phyloP scores from a whole-genome alignment of 441 rosid genomes.

The Euphorbia neoarborescens region DNA sequence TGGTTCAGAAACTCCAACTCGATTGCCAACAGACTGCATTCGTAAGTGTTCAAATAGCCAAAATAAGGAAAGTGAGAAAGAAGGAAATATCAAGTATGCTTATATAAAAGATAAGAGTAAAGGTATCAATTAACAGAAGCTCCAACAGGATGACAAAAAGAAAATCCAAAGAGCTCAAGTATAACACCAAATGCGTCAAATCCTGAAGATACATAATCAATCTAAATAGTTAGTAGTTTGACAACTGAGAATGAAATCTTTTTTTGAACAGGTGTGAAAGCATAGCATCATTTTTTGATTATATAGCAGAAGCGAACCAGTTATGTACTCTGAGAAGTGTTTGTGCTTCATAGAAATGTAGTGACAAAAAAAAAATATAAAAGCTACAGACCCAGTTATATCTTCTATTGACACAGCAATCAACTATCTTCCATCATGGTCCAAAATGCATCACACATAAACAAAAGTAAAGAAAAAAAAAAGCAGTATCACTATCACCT shows the following conservation, averaged over 20 bases:
- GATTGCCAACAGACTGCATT: constrained; percentile 89
- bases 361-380: neutral
- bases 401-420: constrained; percentile 2
- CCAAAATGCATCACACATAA: constrained; percentile 3
- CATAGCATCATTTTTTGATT: neutral
- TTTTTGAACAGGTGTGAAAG: neutral
- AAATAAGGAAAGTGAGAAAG: neutral
- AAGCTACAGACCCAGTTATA: neutral
- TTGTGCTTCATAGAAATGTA: too few relatives aligned
- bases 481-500: constrained; percentile 59
- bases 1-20: constrained; percentile 90
- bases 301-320: neutral
- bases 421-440: constrained; percentile 5
- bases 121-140: neutral
- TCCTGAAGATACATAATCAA: neutral
- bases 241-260: neutral
- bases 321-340: neutral
- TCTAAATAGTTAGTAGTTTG: too few relatives aligned
- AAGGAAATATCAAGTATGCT: neutral
- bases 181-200: neutral
- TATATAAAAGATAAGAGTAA: neutral
- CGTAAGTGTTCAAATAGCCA: constrained; percentile 19
- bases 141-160: neutral
- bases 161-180: neutral
- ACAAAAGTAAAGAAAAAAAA: neutral